These are phyloP conservation scores for Pyrenopolyporus hunteri DNA, from an alignment of 495 filamentous ascomycete genomes.

Conservation along the genomic window DNA sequence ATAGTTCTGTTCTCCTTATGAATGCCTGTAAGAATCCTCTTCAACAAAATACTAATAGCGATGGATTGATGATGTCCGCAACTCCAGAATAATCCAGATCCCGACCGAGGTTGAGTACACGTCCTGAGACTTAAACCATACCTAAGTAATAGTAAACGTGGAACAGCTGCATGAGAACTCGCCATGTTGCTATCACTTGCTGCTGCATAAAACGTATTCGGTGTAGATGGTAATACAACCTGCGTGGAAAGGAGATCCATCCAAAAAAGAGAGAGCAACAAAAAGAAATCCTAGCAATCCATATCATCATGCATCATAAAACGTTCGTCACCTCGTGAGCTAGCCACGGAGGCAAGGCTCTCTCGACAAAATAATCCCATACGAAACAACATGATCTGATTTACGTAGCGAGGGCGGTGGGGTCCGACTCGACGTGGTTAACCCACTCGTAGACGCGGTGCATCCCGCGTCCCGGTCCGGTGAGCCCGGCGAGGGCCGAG, in stretches of 20 bases:
- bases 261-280: background rate
- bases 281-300: conserved; percentile 12
- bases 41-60: conserved; percentile 7
- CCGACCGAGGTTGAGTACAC: conserved; percentile 6
- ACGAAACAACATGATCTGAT: conserved; percentile 7
- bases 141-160: conserved; percentile 21
- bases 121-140: conserved; percentile 35
- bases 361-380: conserved; percentile 13
- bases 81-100: conserved; percentile 12
- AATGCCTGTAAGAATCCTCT: conserved; percentile 22
- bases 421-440: conserved; percentile 51
- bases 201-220: conserved; percentile 13
- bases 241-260: conserved; percentile 19
- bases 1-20: conserved; percentile 29
- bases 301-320: conserved; percentile 10
- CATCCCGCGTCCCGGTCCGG: conserved; percentile 52
- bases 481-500: conserved; percentile 54
- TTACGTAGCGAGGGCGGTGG: conserved; percentile 7
- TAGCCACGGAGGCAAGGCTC: conserved; percentile 2
- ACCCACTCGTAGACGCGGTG: conserved; percentile 56
- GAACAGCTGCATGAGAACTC: no score
- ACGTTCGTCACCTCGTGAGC: conserved; percentile 9
- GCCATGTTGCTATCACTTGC: conserved; percentile 15
- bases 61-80: conserved; percentile 21
- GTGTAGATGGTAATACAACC: conserved; percentile 35